A percentile compares a stretch with the other conserved stretches of the same genome.
Conservation (phyloP, 1,284 basidiomycete genomes). For the Pterulicium gracile region DNA sequence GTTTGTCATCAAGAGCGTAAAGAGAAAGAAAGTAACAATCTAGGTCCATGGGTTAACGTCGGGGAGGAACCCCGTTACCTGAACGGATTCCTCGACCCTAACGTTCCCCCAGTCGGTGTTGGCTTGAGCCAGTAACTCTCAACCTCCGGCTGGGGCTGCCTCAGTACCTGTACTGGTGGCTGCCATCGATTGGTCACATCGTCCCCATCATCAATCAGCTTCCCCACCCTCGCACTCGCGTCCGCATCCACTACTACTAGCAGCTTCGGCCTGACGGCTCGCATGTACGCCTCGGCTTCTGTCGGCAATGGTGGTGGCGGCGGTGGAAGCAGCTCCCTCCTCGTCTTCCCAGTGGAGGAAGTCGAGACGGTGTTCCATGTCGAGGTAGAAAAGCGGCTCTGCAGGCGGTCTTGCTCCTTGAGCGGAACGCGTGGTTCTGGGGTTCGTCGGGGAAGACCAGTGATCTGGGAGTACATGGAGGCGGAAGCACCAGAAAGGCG, state of each 20-base stretch:
- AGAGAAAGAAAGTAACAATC: not conserved
- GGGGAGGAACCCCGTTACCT: conserved; percentile 19
- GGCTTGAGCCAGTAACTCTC: conserved; percentile 14
- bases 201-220: not conserved
- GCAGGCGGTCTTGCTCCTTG: conserved; percentile 20
- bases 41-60: no score
- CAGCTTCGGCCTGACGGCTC: conserved; percentile 27
- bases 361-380: not conserved
- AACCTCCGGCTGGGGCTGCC: conserved; percentile 12
- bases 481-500: conserved; percentile 28
- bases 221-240: no score
- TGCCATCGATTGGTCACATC: no score
- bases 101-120: conserved; percentile 24
- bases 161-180: no score
- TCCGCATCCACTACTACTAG: no score
- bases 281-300: conserved; percentile 51
- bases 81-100: conserved; percentile 40
- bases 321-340: conserved; percentile 22
- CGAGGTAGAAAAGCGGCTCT: not conserved
- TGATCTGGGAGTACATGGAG: conserved; percentile 60
- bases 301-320: conserved; percentile 24
- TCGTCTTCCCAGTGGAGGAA: not conserved
- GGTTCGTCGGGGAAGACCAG: conserved; percentile 43
- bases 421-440: conserved; percentile 64
- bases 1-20: not conserved